These are phyloP conservation scores for Coemansia pectinata DNA, from an alignment of 192 early-diverging fungal genomes.

Conservation along the genomic window DNA sequence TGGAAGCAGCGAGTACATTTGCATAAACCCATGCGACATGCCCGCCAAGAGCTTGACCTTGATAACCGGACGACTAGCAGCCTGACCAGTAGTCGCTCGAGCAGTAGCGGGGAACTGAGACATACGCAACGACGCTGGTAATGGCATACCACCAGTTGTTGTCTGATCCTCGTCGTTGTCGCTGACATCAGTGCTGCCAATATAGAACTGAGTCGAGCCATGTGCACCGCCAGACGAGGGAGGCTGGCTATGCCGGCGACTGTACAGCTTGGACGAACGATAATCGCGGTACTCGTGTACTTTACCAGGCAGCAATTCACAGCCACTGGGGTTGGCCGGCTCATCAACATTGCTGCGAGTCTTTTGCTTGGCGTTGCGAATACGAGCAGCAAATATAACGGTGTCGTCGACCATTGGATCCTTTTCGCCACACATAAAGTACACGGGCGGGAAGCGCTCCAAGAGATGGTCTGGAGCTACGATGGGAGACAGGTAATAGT, in stretches of 20 bases:
- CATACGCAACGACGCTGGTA: slow-evolving; percentile 31
- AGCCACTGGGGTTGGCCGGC: background rate
- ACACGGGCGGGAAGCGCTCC: slow-evolving; percentile 87
- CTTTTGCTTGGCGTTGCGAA: slow-evolving; percentile 78
- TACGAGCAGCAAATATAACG: slow-evolving; percentile 82
- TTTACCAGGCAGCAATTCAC: background rate
- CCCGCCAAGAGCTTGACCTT: slow-evolving; percentile 53
- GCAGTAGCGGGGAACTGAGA: slow-evolving; percentile 14
- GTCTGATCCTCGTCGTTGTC: slow-evolving; percentile 29
- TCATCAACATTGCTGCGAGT: background rate
- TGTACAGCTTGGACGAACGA: slow-evolving; percentile 19
- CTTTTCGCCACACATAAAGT: slow-evolving; percentile 92
- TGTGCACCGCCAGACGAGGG: background rate
- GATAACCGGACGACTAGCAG: slow-evolving; percentile 10
- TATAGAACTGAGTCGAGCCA: slow-evolving; percentile 26
- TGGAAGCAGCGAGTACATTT: slow-evolving; percentile 51
- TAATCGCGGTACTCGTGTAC: slow-evolving; percentile 25
- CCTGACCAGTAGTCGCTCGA: background rate
- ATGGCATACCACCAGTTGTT: background rate
- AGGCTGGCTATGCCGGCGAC: slow-evolving; percentile 36
- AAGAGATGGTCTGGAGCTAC: slow-evolving; percentile 83
- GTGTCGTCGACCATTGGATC: slow-evolving; percentile 98
- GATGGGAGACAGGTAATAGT: slow-evolving; percentile 86
- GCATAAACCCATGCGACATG: slow-evolving; percentile 56
- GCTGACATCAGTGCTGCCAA: slow-evolving; percentile 51